Percentiles rank a stretch among this genome's conserved stretches.
Evolutionary conservation across 2,329 filamentous ascomycete species (phyloP).

Genomic region (Polytolypa hystricis): DNA sequence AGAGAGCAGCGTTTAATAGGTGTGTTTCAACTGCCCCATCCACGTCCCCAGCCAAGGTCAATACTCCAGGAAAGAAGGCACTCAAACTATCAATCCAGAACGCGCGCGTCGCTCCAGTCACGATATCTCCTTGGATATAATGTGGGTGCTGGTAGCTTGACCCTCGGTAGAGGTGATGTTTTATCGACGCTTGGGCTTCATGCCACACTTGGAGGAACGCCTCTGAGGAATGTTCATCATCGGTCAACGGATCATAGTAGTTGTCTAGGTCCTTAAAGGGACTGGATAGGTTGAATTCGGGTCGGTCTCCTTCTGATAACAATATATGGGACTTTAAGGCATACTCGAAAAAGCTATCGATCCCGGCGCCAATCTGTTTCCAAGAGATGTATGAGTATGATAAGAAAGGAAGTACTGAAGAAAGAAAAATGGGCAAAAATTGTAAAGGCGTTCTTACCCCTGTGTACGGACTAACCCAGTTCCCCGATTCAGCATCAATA

Average conservation of each 20-base stretch:
- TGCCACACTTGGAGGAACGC: conserved; percentile 76
- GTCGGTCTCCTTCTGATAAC: conserved; percentile 58
- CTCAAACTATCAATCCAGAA: conserved; percentile 95
- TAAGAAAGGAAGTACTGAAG: not conserved
- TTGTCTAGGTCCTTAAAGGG: conserved; percentile 45
- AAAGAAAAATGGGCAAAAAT: conserved; percentile 9
- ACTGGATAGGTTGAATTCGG: conserved; percentile 25
- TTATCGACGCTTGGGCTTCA: conserved; percentile 74
- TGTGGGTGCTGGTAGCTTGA: conserved; percentile 70
- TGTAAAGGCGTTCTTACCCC: conserved; percentile 42
- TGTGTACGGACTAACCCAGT: conserved; percentile 81
- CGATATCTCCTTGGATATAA: conserved; percentile 80
- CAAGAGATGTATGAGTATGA: conserved; percentile 9
- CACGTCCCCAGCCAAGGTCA: conserved; percentile 76
- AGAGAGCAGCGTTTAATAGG: conserved; percentile 80
- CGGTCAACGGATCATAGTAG: conserved; percentile 53
- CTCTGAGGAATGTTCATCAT: conserved; percentile 59
- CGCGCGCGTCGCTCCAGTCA: conserved; percentile 75
- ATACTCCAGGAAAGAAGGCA: conserved; percentile 84
- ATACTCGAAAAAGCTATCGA: conserved; percentile 98
- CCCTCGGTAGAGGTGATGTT: conserved; percentile 78
- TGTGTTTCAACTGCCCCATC: conserved; percentile 87
- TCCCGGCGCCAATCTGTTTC: conserved; percentile 69
- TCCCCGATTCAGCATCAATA: conserved; percentile 80
- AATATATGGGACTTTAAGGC: conserved; percentile 88